These are phyloP conservation scores for Sphaerulina vaccinii DNA, from an alignment of 2,329 filamentous ascomycete genomes.

Conservation along the genomic window DNA sequence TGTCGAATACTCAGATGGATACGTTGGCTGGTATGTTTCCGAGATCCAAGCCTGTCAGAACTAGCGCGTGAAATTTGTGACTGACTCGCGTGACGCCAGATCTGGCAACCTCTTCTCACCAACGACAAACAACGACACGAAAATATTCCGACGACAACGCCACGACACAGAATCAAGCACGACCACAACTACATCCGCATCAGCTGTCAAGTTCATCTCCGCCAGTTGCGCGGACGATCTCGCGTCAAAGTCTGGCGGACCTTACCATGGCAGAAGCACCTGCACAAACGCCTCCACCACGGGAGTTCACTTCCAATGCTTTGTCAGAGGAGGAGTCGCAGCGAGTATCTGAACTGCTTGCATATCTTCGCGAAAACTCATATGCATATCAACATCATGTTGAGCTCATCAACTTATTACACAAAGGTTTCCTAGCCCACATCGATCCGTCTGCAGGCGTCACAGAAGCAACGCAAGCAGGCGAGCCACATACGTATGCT, in stretches of 20 bases:
- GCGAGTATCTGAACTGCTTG: slow-evolving; percentile 46
- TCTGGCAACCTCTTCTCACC: slow-evolving; percentile 45
- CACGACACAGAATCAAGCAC: slow-evolving; percentile 34
- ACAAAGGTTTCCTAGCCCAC: slow-evolving; percentile 49
- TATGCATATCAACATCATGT: slow-evolving; percentile 52
- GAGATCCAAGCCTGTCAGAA: not conserved
- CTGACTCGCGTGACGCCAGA: slow-evolving; percentile 37
- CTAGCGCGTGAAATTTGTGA: slow-evolving; percentile 2
- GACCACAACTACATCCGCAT: slow-evolving; percentile 25
- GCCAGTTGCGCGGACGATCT: slow-evolving; percentile 41
- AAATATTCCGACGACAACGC: slow-evolving; percentile 35
- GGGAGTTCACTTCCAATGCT: slow-evolving; percentile 44
- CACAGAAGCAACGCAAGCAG: slow-evolving; percentile 18
- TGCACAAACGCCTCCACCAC: slow-evolving; percentile 43
- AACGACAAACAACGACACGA: slow-evolving; percentile 44
- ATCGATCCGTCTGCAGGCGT: slow-evolving; percentile 32
- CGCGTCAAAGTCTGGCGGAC: slow-evolving; percentile 46
- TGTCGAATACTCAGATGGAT: slow-evolving; percentile 50
- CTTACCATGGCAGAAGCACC: slow-evolving; percentile 50
- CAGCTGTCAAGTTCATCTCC: slow-evolving; percentile 29
- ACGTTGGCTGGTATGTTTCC: slow-evolving; percentile 48
- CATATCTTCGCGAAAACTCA: slow-evolving; percentile 46
- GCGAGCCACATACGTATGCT: slow-evolving; percentile 44
- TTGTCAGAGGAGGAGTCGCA: slow-evolving; percentile 46
- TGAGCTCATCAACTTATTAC: slow-evolving; percentile 48